These are phyloP conservation scores for Didymella exigua DNA, from an alignment of 2,329 filamentous ascomycete genomes.

Conservation along the genomic window DNA sequence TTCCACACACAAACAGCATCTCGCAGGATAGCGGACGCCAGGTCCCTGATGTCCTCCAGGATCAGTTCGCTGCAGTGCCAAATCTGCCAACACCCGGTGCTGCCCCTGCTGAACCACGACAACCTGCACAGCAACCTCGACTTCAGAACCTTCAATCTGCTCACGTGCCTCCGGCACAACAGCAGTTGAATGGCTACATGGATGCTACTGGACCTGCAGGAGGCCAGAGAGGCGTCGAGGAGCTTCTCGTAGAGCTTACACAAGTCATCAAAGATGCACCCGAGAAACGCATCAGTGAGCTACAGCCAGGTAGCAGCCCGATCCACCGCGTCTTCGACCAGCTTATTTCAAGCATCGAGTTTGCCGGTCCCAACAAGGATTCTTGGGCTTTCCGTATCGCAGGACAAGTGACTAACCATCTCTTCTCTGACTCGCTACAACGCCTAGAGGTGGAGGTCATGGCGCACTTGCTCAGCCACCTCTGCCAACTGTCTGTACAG, in stretches of 20 bases:
- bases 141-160: slow-evolving; percentile 46
- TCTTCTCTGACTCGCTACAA: slow-evolving; percentile 61
- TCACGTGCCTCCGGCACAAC: slow-evolving; percentile 48
- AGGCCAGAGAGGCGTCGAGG: slow-evolving; percentile 57
- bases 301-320: slow-evolving; percentile 57
- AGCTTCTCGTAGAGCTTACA: slow-evolving; percentile 62
- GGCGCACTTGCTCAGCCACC: slow-evolving; percentile 63
- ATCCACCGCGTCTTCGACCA: slow-evolving; percentile 65
- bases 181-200: slow-evolving; percentile 66
- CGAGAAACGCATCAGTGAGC: slow-evolving; percentile 64
- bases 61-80: slow-evolving; percentile 64
- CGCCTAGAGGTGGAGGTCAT: slow-evolving; percentile 68
- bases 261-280: slow-evolving; percentile 61
- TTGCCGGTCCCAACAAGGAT: slow-evolving; percentile 61
- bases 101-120: slow-evolving; percentile 64
- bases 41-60: slow-evolving; percentile 66
- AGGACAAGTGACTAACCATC: slow-evolving; percentile 60
- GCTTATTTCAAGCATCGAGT: slow-evolving; percentile 59
- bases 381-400: slow-evolving; percentile 61
- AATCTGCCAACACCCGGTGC: slow-evolving; percentile 68
- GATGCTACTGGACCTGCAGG: slow-evolving; percentile 49
- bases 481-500: slow-evolving; percentile 65
- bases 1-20: slow-evolving; percentile 60
- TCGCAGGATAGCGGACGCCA: slow-evolving; percentile 66
- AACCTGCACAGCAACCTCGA: slow-evolving; percentile 57